Evolutionary conservation across 495 filamentous ascomycete genomes (phyloP).

Genomic region (Daldinia childiae): DNA sequence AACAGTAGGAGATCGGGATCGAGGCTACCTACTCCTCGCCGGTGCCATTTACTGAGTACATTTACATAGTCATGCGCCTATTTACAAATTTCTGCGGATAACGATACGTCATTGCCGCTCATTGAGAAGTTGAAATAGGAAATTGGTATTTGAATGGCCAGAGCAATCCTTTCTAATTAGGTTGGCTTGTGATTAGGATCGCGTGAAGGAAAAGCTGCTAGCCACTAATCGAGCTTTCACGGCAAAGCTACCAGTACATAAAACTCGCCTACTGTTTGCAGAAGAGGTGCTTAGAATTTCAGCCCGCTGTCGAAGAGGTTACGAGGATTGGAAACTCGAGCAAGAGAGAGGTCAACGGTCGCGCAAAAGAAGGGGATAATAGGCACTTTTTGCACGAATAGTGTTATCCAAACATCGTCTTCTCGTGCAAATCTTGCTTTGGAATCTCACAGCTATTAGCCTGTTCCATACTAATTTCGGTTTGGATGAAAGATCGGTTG

Average conservation of each 20-base stretch:
- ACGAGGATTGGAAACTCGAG: constrained; percentile 2
- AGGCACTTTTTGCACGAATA: constrained; percentile 7
- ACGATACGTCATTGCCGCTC: constrained; percentile 20
- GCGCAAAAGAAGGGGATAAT: constrained; percentile 25
- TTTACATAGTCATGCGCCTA: constrained; percentile 33
- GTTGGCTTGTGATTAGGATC: constrained; percentile 28
- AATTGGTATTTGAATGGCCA: constrained; percentile 23
- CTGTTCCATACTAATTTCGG: constrained; percentile 9
- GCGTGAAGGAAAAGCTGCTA: neutral
- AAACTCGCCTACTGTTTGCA: neutral
- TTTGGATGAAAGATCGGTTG: constrained; percentile 12
- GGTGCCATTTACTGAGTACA: constrained; percentile 3
- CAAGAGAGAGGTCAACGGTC: constrained; percentile 1
- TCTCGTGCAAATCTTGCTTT: neutral
- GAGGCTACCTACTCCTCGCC: neutral
- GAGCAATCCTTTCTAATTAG: constrained; percentile 11
- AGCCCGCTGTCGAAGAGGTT: neutral
- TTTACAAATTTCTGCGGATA: constrained; percentile 20
- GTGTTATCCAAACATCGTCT: neutral
- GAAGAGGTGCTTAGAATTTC: neutral
- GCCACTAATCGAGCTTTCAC: constrained; percentile 19
- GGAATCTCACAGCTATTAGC: constrained; percentile 1
- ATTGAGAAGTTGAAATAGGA: constrained; percentile 19
- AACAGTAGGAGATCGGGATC: constrained; percentile 11
- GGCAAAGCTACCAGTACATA: constrained; percentile 5